A percentile compares a stretch with the other conserved stretches of the same genome.
Conservation (phyloP, 345 rosid species). For the Clausena lansium region DNA sequence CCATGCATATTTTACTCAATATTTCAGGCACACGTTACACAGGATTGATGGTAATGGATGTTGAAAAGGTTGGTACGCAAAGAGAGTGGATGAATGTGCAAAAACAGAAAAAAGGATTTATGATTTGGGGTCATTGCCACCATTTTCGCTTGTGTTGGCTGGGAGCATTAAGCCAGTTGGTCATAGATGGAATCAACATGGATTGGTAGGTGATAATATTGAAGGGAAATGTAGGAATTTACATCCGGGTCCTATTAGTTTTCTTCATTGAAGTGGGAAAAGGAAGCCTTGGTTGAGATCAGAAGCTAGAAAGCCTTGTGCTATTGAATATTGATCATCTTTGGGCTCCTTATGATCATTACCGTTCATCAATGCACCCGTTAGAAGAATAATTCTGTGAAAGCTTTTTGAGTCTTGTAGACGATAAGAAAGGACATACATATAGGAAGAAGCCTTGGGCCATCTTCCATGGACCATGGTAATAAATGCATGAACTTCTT, state of each 20-base stretch:
- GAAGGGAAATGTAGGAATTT: slow-evolving; percentile 57
- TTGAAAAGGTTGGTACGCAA: slow-evolving; percentile 42
- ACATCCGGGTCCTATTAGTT: slow-evolving; percentile 72
- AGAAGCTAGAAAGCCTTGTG: slow-evolving; percentile 59
- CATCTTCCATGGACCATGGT: not conserved
- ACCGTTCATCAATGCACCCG: slow-evolving; percentile 50
- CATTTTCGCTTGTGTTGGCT: slow-evolving; percentile 55
- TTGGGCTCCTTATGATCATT: slow-evolving; percentile 72
- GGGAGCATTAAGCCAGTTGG: slow-evolving; percentile 61
- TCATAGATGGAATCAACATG: slow-evolving; percentile 76
- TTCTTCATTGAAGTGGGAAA: slow-evolving; percentile 73
- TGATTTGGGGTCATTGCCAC: slow-evolving; percentile 65
- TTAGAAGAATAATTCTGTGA: slow-evolving; percentile 35
- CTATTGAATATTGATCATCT: slow-evolving; percentile 59
- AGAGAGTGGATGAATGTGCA: slow-evolving; percentile 59
- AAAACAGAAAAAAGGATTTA: slow-evolving; percentile 57
- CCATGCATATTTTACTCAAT: slow-evolving; percentile 51
- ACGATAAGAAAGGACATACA: not conserved
- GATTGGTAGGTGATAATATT: slow-evolving; percentile 64
- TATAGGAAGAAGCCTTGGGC: not conserved
- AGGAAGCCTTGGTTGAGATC: slow-evolving; percentile 70
- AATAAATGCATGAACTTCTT: too few relatives aligned
- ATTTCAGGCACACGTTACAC: slow-evolving; percentile 56
- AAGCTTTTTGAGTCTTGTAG: not conserved
- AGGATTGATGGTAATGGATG: slow-evolving; percentile 69